These are phyloP conservation scores for Lactifluus hygrophoroides DNA, from an alignment of 768 basidiomycete genomes.

Conservation along the genomic window DNA sequence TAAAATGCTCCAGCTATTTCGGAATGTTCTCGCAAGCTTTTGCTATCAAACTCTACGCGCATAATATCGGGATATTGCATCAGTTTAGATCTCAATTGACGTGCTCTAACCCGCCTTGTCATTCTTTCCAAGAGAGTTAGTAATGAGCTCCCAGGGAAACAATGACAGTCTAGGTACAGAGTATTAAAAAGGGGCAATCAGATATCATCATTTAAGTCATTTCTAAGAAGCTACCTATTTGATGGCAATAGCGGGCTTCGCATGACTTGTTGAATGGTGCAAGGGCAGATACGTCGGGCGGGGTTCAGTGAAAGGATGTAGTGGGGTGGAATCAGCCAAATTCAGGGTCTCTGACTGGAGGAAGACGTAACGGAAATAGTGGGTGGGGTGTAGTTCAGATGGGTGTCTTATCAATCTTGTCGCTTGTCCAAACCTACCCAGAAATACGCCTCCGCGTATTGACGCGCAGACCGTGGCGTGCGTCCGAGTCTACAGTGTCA, in stretches of 20 bases:
- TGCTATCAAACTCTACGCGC: conserved; percentile 73
- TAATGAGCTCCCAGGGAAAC: background rate
- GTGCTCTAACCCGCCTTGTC: conserved; percentile 92
- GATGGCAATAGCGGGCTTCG: conserved; percentile 98
- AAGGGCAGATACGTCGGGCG: too few relatives aligned
- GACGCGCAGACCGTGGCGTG: too few relatives aligned
- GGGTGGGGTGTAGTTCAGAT: too few relatives aligned
- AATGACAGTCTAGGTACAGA: conserved; percentile 33
- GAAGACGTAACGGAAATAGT: too few relatives aligned
- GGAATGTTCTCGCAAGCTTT: conserved; percentile 85
- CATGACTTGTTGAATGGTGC: too few relatives aligned
- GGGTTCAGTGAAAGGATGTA: too few relatives aligned
- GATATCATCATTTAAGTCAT: background rate
- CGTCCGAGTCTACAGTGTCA: too few relatives aligned
- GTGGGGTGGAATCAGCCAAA: too few relatives aligned
- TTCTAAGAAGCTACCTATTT: conserved; percentile 62
- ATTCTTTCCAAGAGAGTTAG: conserved; percentile 46
- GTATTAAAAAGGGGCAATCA: conserved; percentile 48
- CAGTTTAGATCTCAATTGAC: conserved; percentile 25
- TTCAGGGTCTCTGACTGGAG: too few relatives aligned
- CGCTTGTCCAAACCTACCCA: too few relatives aligned
- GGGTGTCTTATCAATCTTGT: too few relatives aligned
- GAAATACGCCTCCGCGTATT: too few relatives aligned
- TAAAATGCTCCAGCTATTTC: conserved; percentile 40
- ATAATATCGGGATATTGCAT: conserved; percentile 29